Conservation (phyloP, 345 rosid species). For the Kernera saxatilis region DNA sequence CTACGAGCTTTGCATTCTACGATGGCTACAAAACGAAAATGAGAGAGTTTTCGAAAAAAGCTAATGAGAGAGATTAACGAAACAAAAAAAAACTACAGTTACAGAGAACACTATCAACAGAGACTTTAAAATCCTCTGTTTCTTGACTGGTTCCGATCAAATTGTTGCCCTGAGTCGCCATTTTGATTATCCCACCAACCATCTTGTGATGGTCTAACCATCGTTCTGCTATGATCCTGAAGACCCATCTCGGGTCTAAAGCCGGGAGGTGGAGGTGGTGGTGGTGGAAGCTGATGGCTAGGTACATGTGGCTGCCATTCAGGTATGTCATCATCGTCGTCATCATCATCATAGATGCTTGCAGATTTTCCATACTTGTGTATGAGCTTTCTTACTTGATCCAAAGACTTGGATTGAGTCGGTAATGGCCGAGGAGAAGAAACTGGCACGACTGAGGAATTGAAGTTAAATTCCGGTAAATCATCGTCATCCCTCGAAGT, state of each 20-base stretch:
- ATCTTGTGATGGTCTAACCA: conserved; percentile 14
- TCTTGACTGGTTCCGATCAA: conserved; percentile 23
- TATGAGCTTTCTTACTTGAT: conserved; percentile 78
- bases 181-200: conserved; percentile 25
- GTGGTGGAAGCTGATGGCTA: conserved; percentile 26
- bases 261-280: conserved; percentile 20
- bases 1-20: conserved; percentile 18
- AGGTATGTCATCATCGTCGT: conserved; percentile 86
- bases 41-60: not conserved
- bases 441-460: conserved; percentile 12
- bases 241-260: conserved; percentile 16
- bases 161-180: conserved; percentile 19
- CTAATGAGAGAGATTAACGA: conserved; percentile 6
- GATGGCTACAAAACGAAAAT: not conserved
- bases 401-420: conserved; percentile 22
- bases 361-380: conserved; percentile 77
- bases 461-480: conserved; percentile 79
- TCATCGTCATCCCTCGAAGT: conserved; percentile 73
- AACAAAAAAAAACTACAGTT: conserved; percentile 5
- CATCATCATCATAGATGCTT: conserved; percentile 27
- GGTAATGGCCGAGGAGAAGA: conserved; percentile 18
- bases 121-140: conserved; percentile 25
- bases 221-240: conserved; percentile 11
- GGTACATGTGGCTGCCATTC: conserved; percentile 77
- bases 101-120: conserved; percentile 17